Base-by-base conservation (phyloP, 2,329 filamentous ascomycete genomes). In the Monosporascus sp. region DNA sequence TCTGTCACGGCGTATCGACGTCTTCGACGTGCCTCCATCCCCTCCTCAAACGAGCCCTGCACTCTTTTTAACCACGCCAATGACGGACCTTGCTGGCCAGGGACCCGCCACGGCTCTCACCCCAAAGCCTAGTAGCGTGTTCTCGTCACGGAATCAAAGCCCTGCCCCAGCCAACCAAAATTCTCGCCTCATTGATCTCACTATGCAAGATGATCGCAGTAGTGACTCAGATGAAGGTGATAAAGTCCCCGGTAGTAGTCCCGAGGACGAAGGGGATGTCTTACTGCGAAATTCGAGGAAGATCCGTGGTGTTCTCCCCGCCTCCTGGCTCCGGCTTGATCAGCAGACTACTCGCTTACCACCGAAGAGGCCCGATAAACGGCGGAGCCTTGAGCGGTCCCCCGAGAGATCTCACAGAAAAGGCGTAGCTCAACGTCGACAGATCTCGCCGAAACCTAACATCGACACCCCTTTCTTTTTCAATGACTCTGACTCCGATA, bases 261-360 rank as follows among this genome's bases (percentile, higher is more conserved):
- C 69, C 49, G 77, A 76, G 3, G 69, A 70, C 2, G 74, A 79
- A 24, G 62, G 70, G 14, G 70, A 65, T 41, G 54, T 52, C 15
- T 51, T 59, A 50, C 60, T 52, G 38, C 57, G 51, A 51, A 57
- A 55, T 2, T 71, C 72, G 37, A 76, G 69, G 50, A 73, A 74
- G 50, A 81, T 87, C 48, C 76, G 76, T 50, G 83, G 83, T 22
- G 83, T 87, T 7, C 73, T 87, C 45, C 84, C 84, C 39, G 84
- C 84, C n/a, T 87, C 84, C 6, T 86, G 83, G 79, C 73, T 87
- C 52, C 77, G 83, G 43, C 66, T 87, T 24, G 81, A 86, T 61
- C 77, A 80, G 53, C 71, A 77, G 52, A 64, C 66, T 24, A 57
- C 68, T 31, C 68, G 62, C 53, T 72, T 67, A 51, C 62, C 60